phyloP scores from a whole-genome alignment of 768 basidiomycete species.

The Lactarius sanguifluus region DNA sequence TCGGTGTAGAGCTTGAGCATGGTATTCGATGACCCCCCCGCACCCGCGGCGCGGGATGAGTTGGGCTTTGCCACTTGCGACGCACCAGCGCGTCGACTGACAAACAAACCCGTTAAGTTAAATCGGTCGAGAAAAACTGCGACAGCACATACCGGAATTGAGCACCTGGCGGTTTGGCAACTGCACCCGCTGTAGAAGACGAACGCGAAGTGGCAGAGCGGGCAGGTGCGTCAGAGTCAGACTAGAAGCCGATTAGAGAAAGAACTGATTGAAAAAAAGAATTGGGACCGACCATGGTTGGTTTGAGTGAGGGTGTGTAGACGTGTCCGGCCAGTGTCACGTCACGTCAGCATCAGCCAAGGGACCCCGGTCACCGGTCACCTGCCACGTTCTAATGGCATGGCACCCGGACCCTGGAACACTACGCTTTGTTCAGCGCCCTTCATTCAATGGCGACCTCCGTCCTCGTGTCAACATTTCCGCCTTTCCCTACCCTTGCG shows the following conservation, averaged over 20 bases:
- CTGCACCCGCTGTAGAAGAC: constrained; percentile 45
- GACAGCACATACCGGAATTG: constrained; percentile 66
- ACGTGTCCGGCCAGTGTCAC: neutral
- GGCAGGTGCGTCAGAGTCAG: constrained; percentile 72
- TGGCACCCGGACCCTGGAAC: neutral
- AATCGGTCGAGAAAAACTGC: neutral
- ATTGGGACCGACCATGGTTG: constrained; percentile 10
- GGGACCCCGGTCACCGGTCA: neutral
- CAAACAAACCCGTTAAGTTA: constrained; percentile 1
- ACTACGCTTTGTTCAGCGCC: neutral
- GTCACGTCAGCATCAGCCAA: neutral
- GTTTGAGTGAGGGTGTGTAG: neutral
- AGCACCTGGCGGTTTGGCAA: constrained; percentile 75
- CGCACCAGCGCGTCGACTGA: constrained; percentile 72
- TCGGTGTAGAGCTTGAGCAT: constrained; percentile 99
- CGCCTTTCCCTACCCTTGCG: constrained; percentile 58
- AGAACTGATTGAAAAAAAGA: neutral
- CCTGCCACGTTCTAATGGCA: neutral
- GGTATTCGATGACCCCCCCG: constrained; percentile 95
- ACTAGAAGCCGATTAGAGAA: constrained; percentile 43
- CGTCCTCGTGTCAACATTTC: constrained; percentile 58
- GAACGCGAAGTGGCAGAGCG: constrained; percentile 42
- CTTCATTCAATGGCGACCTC: constrained; percentile 45
- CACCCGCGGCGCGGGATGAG: constrained; percentile 86
- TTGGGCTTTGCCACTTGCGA: constrained; percentile 72